Base-by-base conservation (phyloP, 257 asterid species). In the Solanum phureja region DNA sequence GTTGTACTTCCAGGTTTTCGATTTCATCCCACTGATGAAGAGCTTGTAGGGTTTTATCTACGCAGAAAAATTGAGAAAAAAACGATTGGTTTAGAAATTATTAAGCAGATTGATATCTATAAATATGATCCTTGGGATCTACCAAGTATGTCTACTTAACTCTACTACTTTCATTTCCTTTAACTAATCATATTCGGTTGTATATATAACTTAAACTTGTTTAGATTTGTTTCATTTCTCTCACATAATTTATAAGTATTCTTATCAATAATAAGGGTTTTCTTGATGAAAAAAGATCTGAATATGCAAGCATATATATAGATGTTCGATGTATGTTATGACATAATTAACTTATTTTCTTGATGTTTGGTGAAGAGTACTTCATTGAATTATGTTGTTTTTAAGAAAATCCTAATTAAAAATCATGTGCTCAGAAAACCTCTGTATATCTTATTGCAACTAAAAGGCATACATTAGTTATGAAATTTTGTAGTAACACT, bases 111-210 rank as follows among this genome's bases (percentile, higher is more conserved):
- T 3, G 95, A 93, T 38, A 93, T 93, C 75, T 93, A 93, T 87
- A 93, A 90, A 56, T 90, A 87, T 82, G 95, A 93, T 83, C 95
- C 95, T 1, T 93, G 94, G 95, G 94, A 92, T 88, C 93, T 93
- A 62, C 92, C 92, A 84, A 90, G 95, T 92, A 86, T 38, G 92
- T 85, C 12, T 86, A 42, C 60, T 49, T 34, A 31, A 34, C 37
- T 29, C 52, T 76, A 0, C 3, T 71, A 73, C 44, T 73, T 46
- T 52, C 3, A 7, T 38, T 38, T 38, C 42, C 42, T 38, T 38
- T 38, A 38, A 38, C 60, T 16, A 1, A 46, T 49, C 60, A 1
- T 1, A 5, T 16, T 52, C 5, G 23, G 3, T 16, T 16, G 19
- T 11, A 1, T 29, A 14, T 3, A 31, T 69, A 69, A 29, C 40